These are phyloP conservation scores for Phytophthora capsici DNA, from an alignment of 352 stramenopile species.

Conservation along the genomic window DNA sequence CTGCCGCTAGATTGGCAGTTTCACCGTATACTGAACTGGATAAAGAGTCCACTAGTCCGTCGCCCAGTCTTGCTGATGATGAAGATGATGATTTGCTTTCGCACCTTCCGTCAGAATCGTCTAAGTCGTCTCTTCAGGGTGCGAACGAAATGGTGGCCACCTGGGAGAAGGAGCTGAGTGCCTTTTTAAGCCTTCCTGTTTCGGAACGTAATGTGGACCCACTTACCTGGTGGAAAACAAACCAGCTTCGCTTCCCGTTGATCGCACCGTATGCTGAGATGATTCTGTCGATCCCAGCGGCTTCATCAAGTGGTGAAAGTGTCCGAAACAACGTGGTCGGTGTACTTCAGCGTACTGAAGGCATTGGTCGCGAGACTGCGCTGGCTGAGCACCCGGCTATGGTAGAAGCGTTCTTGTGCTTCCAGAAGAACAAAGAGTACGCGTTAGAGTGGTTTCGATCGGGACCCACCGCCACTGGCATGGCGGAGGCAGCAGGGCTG, in stretches of 20 bases:
- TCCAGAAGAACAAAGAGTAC: constrained; percentile 84
- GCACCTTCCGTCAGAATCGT: constrained; percentile 64
- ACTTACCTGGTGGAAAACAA: constrained; percentile 79
- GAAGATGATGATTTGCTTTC: constrained; percentile 81
- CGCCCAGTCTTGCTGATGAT: constrained; percentile 40
- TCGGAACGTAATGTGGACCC: constrained; percentile 79
- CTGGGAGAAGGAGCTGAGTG: constrained; percentile 79
- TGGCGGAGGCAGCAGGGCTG: constrained; percentile 30
- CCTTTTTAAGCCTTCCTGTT: constrained; percentile 77
- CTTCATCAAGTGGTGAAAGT: constrained; percentile 65
- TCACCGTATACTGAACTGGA: constrained; percentile 37
- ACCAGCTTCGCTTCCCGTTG: constrained; percentile 80
- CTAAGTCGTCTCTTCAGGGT: constrained; percentile 51
- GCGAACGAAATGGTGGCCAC: constrained; percentile 63
- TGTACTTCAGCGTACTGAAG: constrained; percentile 68
- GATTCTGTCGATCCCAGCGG: constrained; percentile 69
- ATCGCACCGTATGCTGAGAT: constrained; percentile 81
- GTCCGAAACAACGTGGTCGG: constrained; percentile 52
- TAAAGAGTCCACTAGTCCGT: constrained; percentile 26
- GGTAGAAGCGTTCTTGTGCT: constrained; percentile 78
- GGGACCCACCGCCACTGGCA: constrained; percentile 31
- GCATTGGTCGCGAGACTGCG: constrained; percentile 41
- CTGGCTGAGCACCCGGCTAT: constrained; percentile 60
- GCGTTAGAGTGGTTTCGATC: constrained; percentile 81
- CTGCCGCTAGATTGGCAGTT: constrained; percentile 29